These are phyloP conservation scores for Rhizopus sp. DNA, from an alignment of 371 early-diverging fungal genomes.

Conservation along the genomic window DNA sequence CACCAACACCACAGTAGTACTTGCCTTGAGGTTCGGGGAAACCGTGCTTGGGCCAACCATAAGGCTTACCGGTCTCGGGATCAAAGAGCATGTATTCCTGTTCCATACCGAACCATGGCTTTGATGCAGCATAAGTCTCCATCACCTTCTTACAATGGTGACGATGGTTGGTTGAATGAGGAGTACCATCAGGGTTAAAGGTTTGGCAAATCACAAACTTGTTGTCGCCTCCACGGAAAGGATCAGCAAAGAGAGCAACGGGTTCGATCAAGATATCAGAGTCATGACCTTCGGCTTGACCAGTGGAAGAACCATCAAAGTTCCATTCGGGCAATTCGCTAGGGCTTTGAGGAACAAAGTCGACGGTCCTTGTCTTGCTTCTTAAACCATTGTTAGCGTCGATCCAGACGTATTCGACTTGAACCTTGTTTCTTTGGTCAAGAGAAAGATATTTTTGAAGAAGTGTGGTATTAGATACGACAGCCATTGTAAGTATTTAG, in stretches of 20 bases:
- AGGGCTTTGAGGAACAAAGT: slow-evolving; percentile 37
- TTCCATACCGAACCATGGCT: slow-evolving; percentile 70
- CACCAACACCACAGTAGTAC: slow-evolving; percentile 62
- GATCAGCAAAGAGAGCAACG: slow-evolving; percentile 58
- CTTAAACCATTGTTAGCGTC: slow-evolving; percentile 52
- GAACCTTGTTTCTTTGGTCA: slow-evolving; percentile 55
- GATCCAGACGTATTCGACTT: slow-evolving; percentile 67
- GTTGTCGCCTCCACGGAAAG: slow-evolving; percentile 65
- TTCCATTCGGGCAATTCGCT: slow-evolving; percentile 62
- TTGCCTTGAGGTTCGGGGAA: slow-evolving; percentile 62
- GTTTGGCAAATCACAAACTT: slow-evolving; percentile 62
- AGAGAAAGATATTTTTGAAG: slow-evolving; percentile 57
- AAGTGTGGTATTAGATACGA: slow-evolving; percentile 44
- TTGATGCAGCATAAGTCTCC: slow-evolving; percentile 40
- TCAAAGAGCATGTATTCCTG: slow-evolving; percentile 65
- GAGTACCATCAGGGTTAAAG: slow-evolving; percentile 58
- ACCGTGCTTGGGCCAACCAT: slow-evolving; percentile 64
- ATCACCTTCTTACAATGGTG: slow-evolving; percentile 46
- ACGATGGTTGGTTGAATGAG: slow-evolving; percentile 60
- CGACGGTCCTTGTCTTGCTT: slow-evolving; percentile 54
- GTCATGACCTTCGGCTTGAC: slow-evolving; percentile 63
- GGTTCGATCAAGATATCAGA: slow-evolving; percentile 64
- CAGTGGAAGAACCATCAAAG: slow-evolving; percentile 66
- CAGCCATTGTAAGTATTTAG: slow-evolving; percentile 24
- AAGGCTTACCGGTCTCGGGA: slow-evolving; percentile 49